Evolutionary conservation across 345 rosid species (phyloP).

Genomic region (Citrus sp.): DNA sequence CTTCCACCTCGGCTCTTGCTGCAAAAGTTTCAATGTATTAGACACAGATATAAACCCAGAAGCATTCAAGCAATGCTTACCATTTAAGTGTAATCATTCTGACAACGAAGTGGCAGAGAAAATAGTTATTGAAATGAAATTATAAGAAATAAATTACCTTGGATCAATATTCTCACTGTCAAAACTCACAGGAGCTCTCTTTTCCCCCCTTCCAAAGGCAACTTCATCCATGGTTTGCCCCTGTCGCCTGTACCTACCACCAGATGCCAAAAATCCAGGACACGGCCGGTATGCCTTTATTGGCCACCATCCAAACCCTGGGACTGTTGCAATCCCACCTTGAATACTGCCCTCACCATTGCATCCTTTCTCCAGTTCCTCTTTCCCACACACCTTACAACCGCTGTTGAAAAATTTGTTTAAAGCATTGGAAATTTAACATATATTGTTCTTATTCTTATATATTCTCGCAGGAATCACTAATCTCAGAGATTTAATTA

Average conservation of each 20-base stretch:
- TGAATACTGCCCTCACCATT: constrained; percentile 94
- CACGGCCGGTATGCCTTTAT: constrained; percentile 96
- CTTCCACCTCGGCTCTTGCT: constrained; percentile 34
- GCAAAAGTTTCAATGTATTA: constrained; percentile 8
- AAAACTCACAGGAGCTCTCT: constrained; percentile 10
- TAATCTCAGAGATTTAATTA: not conserved
- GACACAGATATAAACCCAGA: not conserved
- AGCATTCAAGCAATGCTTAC: no score
- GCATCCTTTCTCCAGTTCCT: constrained; percentile 79
- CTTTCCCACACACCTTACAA: constrained; percentile 79
- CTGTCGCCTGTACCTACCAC: constrained; percentile 67
- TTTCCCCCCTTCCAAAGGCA: constrained; percentile 52
- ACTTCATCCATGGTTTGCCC: constrained; percentile 98
- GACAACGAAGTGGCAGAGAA: no score
- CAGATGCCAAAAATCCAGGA: constrained; percentile 81
- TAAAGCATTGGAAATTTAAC: not conserved
- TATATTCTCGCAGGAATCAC: not conserved
- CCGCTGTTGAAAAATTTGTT: constrained; percentile 39
- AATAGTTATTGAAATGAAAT: not conserved
- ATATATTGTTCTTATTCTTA: not conserved
- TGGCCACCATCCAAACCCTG: constrained; percentile 99
- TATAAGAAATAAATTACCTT: constrained; percentile 27
- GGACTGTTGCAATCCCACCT: constrained; percentile 93
- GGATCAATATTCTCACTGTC: constrained; percentile 21
- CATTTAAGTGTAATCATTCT: not conserved